phyloP scores from a whole-genome alignment of 2,329 filamentous ascomycete species.

The Microdochium trichocladiopsis region DNA sequence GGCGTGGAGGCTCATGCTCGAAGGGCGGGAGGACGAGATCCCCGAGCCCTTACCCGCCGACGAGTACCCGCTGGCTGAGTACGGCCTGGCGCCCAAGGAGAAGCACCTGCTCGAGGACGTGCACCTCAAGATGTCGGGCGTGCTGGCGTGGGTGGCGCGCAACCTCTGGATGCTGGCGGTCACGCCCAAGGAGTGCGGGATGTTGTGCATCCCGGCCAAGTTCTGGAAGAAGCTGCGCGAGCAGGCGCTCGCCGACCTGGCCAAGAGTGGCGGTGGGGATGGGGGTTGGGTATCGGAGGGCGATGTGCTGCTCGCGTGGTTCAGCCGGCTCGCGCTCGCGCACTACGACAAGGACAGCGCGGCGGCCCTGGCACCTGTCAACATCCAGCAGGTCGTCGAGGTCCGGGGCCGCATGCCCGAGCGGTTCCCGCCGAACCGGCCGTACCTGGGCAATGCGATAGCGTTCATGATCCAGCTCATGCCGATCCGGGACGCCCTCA shows the following conservation, averaged over 20 bases:
- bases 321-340: constrained; percentile 17
- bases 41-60: constrained; percentile 15
- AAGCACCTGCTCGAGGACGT: constrained; percentile 10
- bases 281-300: constrained; percentile 22
- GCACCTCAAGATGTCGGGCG: constrained; percentile 9
- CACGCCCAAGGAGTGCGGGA: constrained; percentile 22
- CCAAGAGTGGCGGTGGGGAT: constrained; percentile 1
- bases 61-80: constrained; percentile 21
- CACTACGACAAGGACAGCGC: constrained; percentile 5
- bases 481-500: constrained; percentile 13
- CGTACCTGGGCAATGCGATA: constrained; percentile 22
- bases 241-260: constrained; percentile 17
- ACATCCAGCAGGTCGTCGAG: constrained; percentile 23
- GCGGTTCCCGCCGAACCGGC: constrained; percentile 11
- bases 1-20: constrained; percentile 31
- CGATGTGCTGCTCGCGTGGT: constrained; percentile 30
- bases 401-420: constrained; percentile 14
- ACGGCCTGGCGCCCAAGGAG: constrained; percentile 16
- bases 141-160: constrained; percentile 18
- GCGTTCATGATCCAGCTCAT: constrained; percentile 15
- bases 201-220: constrained; percentile 25
- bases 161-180: constrained; percentile 17
- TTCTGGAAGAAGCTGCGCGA: constrained; percentile 16
- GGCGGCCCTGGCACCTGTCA: constrained; percentile 16
- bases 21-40: constrained; percentile 26